Evolutionary conservation across 805 yeast genomes (phyloP), one percentile per base, ranked within the genome.

Genomic region (Scheffersomyces lignosus): DNA sequence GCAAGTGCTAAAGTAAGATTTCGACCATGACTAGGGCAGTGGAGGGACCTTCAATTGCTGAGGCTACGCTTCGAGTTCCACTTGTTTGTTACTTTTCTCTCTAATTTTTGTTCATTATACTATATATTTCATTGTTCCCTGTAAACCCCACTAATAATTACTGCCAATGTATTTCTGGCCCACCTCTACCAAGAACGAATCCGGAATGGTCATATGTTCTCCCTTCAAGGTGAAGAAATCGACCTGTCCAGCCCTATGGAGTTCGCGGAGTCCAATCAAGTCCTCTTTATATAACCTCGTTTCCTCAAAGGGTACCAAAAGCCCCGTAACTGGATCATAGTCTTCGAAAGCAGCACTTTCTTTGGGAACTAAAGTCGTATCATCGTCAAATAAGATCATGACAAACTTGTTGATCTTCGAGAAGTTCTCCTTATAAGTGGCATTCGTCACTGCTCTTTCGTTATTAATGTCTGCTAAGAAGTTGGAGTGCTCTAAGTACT

Each of bases 301-400:
- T 24, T 75, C 56, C 10, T 70, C 48, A 32, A 82, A 71, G 0
- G 74, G 70, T 3, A 78, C 59, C 0, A 64, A 32, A 0, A 53
- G 48, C 0, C 78, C 81, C 0, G 75, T 58, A 3, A 44, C 48
- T 4, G 62, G 52, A 43, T 80, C 78, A 4, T 59, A 41, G 48
- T 83, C 89, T 33, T 60, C 71, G 51, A 83, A 81, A 77, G 79
- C 77, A 1, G 90, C 81, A 36, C 83, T 77, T 39, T 83, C 84
- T 49, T 77, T 80, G 1, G 95, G 95, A 4, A 80, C 80, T 5
- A 86, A 60, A 2, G 84, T 83, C n/a, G 73, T 73, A 54, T 86
- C 95, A 41, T 75, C 58, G 2, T 60, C 58, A 47, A 87, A 86
- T 57, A 66, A 56, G 2, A 83, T 63, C 70, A 87, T 56, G 0